phyloP scores from a whole-genome alignment of 371 early-diverging fungal genomes.

The Parasitella parasitica region DNA sequence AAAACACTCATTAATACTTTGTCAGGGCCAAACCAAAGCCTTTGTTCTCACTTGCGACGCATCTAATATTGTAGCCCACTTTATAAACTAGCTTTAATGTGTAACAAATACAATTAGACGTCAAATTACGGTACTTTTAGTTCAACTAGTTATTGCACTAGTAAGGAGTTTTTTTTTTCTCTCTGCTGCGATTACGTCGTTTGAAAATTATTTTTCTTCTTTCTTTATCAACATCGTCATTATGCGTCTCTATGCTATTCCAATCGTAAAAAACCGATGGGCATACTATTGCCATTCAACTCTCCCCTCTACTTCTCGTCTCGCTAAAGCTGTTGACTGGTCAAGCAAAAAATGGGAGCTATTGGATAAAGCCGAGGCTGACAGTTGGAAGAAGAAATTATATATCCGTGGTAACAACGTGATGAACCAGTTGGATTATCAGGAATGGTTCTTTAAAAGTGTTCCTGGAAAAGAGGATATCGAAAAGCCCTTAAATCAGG shows the following conservation, averaged over 20 bases:
- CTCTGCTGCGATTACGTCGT: not conserved
- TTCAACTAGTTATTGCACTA: no score
- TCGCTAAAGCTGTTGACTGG: conserved; percentile 56
- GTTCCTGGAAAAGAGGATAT: conserved; percentile 61
- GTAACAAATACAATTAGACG: no score
- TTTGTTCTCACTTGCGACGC: no score
- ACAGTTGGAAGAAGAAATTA: conserved; percentile 60
- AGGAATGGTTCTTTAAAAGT: conserved; percentile 79
- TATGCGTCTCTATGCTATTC: conserved; percentile 48
- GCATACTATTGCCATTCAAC: conserved; percentile 57
- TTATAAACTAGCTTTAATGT: no score
- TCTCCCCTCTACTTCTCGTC: conserved; percentile 39
- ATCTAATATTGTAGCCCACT: no score
- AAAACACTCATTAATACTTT: no score
- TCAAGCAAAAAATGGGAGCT: conserved; percentile 67
- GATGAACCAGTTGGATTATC: conserved; percentile 73
- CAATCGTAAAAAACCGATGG: conserved; percentile 46
- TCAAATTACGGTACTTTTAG: no score
- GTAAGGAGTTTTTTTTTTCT: not conserved
- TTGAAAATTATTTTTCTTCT: not conserved
- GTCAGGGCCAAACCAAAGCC: no score
- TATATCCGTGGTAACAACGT: conserved; percentile 63
- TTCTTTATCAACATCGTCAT: not conserved
- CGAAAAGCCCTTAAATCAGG: conserved; percentile 38
- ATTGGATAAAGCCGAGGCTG: conserved; percentile 44